A percentile compares a stretch with the other conserved stretches of the same genome.
Conservation (phyloP, 1,284 basidiomycete species). For the Austropuccinia psidii region DNA sequence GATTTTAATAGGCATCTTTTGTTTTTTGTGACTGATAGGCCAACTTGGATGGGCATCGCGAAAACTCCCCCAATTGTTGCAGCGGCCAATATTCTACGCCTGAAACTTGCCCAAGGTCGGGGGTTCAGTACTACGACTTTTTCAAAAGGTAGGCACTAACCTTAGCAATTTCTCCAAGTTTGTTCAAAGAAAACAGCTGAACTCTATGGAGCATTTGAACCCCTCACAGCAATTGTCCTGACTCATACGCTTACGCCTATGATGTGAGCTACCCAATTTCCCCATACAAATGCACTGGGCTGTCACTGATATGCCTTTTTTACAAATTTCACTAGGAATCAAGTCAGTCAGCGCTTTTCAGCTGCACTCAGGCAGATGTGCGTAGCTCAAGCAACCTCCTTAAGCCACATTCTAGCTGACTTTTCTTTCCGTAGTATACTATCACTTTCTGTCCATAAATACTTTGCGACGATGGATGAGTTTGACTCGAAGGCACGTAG, state of each 20-base stretch:
- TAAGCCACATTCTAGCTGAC: neutral
- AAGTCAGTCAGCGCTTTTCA: too few species aligned
- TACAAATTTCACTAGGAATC: too few species aligned
- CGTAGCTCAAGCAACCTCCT: neutral
- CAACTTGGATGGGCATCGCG: slow-evolving; percentile 30
- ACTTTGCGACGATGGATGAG: neutral
- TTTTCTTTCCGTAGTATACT: neutral
- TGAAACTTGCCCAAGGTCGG: slow-evolving; percentile 33
- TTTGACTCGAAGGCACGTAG: too few species aligned
- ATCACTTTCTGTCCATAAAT: slow-evolving; percentile 17
- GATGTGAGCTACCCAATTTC: slow-evolving; percentile 32
- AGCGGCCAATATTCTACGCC: slow-evolving; percentile 26
- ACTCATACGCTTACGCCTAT: slow-evolving; percentile 39
- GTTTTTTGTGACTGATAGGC: slow-evolving; percentile 7
- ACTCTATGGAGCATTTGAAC: neutral
- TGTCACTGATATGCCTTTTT: neutral
- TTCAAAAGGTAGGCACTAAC: slow-evolving; percentile 12
- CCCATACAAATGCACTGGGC: neutral
- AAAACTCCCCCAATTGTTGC: slow-evolving; percentile 37
- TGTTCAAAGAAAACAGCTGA: neutral
- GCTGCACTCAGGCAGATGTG: too few species aligned
- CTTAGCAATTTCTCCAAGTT: neutral
- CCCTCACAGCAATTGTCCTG: slow-evolving; percentile 25
- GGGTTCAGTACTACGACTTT: slow-evolving; percentile 32
- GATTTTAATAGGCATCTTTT: neutral